Conservation (phyloP, 768 basidiomycete genomes). For the Lactifluus echinatus region DNA sequence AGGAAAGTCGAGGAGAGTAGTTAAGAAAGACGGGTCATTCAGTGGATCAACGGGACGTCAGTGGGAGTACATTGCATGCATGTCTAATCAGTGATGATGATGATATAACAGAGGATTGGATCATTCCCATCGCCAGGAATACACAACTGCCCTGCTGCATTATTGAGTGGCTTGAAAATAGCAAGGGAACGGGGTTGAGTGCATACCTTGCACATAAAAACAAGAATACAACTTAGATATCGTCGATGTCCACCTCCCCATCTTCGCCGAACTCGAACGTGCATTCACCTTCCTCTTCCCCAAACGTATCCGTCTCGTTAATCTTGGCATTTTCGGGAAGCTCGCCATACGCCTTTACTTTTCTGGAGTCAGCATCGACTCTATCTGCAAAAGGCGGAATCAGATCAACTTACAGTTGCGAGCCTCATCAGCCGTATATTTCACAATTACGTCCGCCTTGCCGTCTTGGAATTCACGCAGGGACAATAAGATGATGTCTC, state of each 20-base stretch:
- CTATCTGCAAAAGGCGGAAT: background rate
- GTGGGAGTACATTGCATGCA: too few relatives aligned
- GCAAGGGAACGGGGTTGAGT: too few relatives aligned
- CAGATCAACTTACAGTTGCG: conserved; percentile 49
- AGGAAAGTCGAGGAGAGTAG: too few relatives aligned
- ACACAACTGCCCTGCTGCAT: too few relatives aligned
- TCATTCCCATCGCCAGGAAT: too few relatives aligned
- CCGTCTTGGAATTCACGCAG: conserved; percentile 98
- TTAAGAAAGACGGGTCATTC: too few relatives aligned
- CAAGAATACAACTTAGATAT: conserved; percentile 46
- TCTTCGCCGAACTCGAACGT: conserved; percentile 88
- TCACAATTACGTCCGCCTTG: conserved; percentile 98
- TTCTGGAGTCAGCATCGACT: background rate
- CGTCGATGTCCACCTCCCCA: conserved; percentile 83
- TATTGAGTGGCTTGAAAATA: too few relatives aligned
- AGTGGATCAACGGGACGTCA: too few relatives aligned
- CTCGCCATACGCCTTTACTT: conserved; percentile 97
- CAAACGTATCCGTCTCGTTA: conserved; percentile 92
- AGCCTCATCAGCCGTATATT: conserved; percentile 95
- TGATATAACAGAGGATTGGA: too few relatives aligned
- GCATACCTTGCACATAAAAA: conserved; percentile 20
- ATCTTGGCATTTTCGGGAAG: conserved; percentile 94
- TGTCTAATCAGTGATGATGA: too few relatives aligned
- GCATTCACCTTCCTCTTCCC: conserved; percentile 84
- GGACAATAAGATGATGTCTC: conserved; percentile 90